phyloP scores from a whole-genome alignment of 495 filamentous ascomycete species.

The Lindgomyces ingoldianus region DNA sequence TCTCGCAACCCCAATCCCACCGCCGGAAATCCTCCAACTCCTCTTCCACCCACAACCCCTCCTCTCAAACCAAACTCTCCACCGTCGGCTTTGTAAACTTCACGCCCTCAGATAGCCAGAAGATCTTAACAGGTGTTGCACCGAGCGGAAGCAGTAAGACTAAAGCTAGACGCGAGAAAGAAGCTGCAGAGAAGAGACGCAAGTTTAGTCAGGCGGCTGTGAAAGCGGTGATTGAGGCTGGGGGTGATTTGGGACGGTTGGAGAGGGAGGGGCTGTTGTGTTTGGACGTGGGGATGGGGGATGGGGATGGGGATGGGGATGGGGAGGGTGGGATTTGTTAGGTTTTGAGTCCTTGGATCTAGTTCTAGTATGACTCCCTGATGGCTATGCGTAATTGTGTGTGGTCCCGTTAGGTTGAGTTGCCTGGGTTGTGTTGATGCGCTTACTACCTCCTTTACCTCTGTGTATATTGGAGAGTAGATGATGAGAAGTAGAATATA shows the following conservation, averaged over 20 bases:
- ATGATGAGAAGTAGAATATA: too few species aligned
- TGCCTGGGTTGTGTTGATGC: not conserved
- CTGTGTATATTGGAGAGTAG: too few species aligned
- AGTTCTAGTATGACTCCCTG: too few species aligned
- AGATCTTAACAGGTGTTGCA: slow-evolving; percentile 87
- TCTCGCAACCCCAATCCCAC: not conserved
- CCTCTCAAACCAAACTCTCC: not conserved
- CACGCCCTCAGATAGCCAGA: slow-evolving; percentile 75
- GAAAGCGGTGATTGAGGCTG: slow-evolving; percentile 72
- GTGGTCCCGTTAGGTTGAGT: slow-evolving; percentile 17
- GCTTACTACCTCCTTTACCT: too few species aligned
- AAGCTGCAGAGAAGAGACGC: slow-evolving; percentile 75
- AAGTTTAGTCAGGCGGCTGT: slow-evolving; percentile 73
- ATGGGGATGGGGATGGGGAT: not conserved
- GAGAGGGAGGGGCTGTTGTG: slow-evolving; percentile 42
- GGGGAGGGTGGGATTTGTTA: not conserved
- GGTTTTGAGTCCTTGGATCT: slow-evolving; percentile 6
- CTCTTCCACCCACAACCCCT: not conserved
- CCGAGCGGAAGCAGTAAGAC: slow-evolving; percentile 91
- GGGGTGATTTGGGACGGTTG: slow-evolving; percentile 68
- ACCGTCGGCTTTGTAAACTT: slow-evolving; percentile 81
- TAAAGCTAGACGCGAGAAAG: slow-evolving; percentile 84
- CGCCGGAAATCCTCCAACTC: not conserved
- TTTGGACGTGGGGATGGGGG: not conserved
- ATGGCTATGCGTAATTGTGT: not conserved